Evolutionary conservation across 257 asterid species (phyloP), one percentile per base, ranked within the genome.

Genomic region (Anisodus acutangulus): DNA sequence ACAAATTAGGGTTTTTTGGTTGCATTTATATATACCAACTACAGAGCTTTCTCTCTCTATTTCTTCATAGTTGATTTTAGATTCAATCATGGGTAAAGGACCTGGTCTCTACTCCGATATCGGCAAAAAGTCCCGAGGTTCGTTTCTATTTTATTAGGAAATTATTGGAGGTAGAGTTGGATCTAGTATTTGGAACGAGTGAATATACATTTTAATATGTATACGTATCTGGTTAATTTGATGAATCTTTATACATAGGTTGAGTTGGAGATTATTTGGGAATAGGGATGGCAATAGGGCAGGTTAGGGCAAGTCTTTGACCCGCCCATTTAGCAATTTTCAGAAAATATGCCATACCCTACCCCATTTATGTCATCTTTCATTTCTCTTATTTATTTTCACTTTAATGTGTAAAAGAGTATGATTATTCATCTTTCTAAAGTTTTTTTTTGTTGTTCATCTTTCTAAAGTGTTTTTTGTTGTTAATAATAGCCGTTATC

Each of bases 71-170:
- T 35, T 74, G 31, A 78, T 43, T 80, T 83, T 74, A 72, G 78
- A 54, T 83, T 84, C 74, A 86, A 88, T 67, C 86, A 95, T 95
- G 98, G 95, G 90, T 63, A 95, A 94, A 87, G 99, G 99, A 81
- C 99, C 98, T 47, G 98, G 98, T 47, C 93, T 95, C 63, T 95
- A 95, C 97, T 19, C 95, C 31, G 97, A 92, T 59, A 94, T 95
- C 84, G 98, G 98, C 89, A 95, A 93, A 86, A 92, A 85, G 82
- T 92, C 98, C 81, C 83, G 98, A 90, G 99, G 98, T 94, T 67
- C 54, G 16, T 39, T 22, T 74, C 39, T 26, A n/a, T 71, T 82
- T 6, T 79, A 76, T n/a, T 17, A n/a, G 43, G 60, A 49, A 6
- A 2, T 74, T 19, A 74, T 19, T 62, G 68, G 1, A 3, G 13